Evolutionary conservation across 257 asterid species (phyloP).

Genomic region (Gentiana dahurica): DNA sequence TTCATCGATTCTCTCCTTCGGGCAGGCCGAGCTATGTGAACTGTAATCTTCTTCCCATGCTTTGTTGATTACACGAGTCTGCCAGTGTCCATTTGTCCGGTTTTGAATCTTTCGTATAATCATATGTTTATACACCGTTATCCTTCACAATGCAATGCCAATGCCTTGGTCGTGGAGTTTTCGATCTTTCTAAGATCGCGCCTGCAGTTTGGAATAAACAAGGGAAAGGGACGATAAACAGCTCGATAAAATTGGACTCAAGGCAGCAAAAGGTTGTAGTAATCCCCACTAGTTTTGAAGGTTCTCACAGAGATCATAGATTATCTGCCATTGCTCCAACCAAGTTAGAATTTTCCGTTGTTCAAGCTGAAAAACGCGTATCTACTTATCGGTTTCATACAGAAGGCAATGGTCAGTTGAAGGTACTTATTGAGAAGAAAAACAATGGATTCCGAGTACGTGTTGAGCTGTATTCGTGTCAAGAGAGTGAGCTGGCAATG

Average conservation of each 20-base stretch:
- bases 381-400: slow-evolving; percentile 56
- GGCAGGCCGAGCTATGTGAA: not conserved
- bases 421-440: slow-evolving; percentile 42
- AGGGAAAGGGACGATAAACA: slow-evolving; percentile 22
- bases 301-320: slow-evolving; percentile 20
- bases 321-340: slow-evolving; percentile 36
- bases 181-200: slow-evolving; percentile 26
- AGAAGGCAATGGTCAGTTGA: slow-evolving; percentile 55
- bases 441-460: slow-evolving; percentile 30
- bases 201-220: slow-evolving; percentile 10
- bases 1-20: not conserved
- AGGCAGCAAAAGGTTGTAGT: slow-evolving; percentile 13
- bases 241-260: slow-evolving; percentile 17
- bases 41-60: not conserved
- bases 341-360: slow-evolving; percentile 25
- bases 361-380: slow-evolving; percentile 27
- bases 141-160: slow-evolving; percentile 30
- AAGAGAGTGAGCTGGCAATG: slow-evolving; percentile 33
- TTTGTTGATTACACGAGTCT: not conserved
- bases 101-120: slow-evolving; percentile 10
- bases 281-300: slow-evolving; percentile 8
- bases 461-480: slow-evolving; percentile 38
- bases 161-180: slow-evolving; percentile 28
- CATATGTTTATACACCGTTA: slow-evolving; percentile 32
- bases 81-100: slow-evolving; percentile 2